Percentiles rank a stretch among this genome's conserved stretches.
phyloP scores from a whole-genome alignment of 2,329 filamentous ascomycete genomes.

The Beauveria pseudobassiana region DNA sequence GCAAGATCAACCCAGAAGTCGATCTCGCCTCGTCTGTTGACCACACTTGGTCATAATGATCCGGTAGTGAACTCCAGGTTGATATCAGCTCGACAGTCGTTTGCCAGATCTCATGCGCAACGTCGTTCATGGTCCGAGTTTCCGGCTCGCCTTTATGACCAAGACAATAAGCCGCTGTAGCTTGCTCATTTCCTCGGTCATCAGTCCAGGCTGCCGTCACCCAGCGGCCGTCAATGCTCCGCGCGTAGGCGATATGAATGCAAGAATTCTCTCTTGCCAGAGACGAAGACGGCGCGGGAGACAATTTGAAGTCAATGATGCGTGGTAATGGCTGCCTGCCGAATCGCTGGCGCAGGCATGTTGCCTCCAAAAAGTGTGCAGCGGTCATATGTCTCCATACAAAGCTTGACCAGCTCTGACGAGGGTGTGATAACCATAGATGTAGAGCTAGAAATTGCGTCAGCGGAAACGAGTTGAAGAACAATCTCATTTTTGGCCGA shows the following conservation, averaged over 20 bases:
- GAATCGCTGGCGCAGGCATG: constrained; percentile 61
- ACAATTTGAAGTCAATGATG: constrained; percentile 68
- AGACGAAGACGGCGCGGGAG: constrained; percentile 59
- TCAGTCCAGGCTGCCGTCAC: constrained; percentile 76
- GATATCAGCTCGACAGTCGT: constrained; percentile 68
- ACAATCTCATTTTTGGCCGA: constrained; percentile 57
- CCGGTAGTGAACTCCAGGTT: constrained; percentile 64
- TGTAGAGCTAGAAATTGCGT: constrained; percentile 56
- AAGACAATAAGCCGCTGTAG: constrained; percentile 66
- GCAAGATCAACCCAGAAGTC: constrained; percentile 50
- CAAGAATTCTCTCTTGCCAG: constrained; percentile 71
- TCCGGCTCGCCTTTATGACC: constrained; percentile 47
- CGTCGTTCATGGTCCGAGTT: constrained; percentile 48
- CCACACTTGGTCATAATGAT: constrained; percentile 67
- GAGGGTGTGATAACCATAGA: constrained; percentile 56
- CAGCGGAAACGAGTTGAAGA: constrained; percentile 65
- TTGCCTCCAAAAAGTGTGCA: constrained; percentile 52
- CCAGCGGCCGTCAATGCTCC: constrained; percentile 71
- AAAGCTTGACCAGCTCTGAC: constrained; percentile 52
- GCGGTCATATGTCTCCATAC: constrained; percentile 71
- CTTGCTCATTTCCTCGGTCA: constrained; percentile 64
- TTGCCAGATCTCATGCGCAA: constrained; percentile 72
- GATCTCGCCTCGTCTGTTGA: constrained; percentile 58
- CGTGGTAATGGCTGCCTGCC: constrained; percentile 60
- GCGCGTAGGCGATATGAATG: constrained; percentile 72